phyloP scores from a whole-genome alignment of 75 land plant genomes.

The Larix kaempferi region DNA sequence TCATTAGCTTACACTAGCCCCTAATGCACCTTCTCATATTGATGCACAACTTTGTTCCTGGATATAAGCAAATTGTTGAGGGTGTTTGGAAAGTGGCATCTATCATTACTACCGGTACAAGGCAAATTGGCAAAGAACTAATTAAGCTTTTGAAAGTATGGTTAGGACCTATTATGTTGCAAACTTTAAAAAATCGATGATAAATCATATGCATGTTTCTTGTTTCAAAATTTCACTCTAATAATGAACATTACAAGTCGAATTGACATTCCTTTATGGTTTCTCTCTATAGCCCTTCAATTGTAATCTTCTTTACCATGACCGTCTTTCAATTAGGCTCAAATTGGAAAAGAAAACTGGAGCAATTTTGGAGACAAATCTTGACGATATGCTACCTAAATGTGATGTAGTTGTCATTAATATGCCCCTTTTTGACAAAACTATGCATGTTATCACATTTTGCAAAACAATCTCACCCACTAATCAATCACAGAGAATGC shows the following conservation, averaged over 20 bases:
- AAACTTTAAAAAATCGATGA: neutral
- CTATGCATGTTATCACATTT: constrained; percentile 32
- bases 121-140: constrained; percentile 80
- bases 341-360: constrained; percentile 73
- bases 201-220: neutral
- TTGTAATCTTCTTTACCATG: constrained; percentile 87
- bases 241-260: neutral
- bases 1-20: no score
- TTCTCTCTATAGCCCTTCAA: constrained; percentile 57
- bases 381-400: constrained; percentile 78
- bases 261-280: neutral
- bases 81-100: no score
- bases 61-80: no score
- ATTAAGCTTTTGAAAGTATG: constrained; percentile 71
- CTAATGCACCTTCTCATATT: no score
- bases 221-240: neutral
- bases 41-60: no score
- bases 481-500: neutral
- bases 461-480: neutral
- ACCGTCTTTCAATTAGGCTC: constrained; percentile 58
- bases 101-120: constrained; percentile 82
- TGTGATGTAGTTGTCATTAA: constrained; percentile 90
- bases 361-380: constrained; percentile 67
- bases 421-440: constrained; percentile 82
- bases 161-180: neutral